Base-by-base conservation (phyloP, 2,329 filamentous ascomycete genomes). In the Scedosporium apiospermum region DNA sequence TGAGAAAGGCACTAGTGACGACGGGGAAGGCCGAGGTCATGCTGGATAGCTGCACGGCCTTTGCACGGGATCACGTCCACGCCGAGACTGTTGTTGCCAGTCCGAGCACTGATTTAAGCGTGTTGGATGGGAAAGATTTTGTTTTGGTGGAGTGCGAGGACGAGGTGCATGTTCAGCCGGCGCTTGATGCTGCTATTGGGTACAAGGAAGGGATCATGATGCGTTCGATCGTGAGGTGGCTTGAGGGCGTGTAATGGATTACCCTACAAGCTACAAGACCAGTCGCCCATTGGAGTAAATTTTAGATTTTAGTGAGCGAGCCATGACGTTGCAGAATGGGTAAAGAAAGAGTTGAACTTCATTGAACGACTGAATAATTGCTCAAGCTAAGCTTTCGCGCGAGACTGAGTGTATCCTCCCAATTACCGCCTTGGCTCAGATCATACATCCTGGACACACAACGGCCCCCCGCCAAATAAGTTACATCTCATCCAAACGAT, bases 401-500 rank as follows among this genome's bases (percentile, higher is more conserved):
- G 30, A 34, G 2, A 34, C 7, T 9, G 30, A 2, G 6, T 10
- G 4, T 12, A 34, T 38, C 10, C 34, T 12, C 2, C 34, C 34
- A 38, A 38, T 12, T 12, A 38, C 30, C 30, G 3, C 30, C 2
- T 34, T 34, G 34, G 3, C 34, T 12, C 34, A 38, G 4, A 38
- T 12, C 34, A 38, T 4, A 14, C 12, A 34, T 30, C 30, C 7
- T 1, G 9, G 10, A 38, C 4, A 2, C 10, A 38, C 10, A 6
- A 10, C 34, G 1, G 10, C 34, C 34, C 34, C 3, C 9, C 0
- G 34, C 3, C 34, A 38, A 38, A 14, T 12, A 14, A 38, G 58
- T 65, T 69, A 69, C 74, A 79, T 76, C 51, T 76, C 66, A 51
- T 81, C 70, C 16, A 84, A 75, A 49, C 78, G 75, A 68, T 83